Percentiles rank a stretch among this genome's conserved stretches.
These are phyloP conservation scores for Boletus rubescentipes DNA, from an alignment of 768 basidiomycete genomes.

Conservation along the genomic window DNA sequence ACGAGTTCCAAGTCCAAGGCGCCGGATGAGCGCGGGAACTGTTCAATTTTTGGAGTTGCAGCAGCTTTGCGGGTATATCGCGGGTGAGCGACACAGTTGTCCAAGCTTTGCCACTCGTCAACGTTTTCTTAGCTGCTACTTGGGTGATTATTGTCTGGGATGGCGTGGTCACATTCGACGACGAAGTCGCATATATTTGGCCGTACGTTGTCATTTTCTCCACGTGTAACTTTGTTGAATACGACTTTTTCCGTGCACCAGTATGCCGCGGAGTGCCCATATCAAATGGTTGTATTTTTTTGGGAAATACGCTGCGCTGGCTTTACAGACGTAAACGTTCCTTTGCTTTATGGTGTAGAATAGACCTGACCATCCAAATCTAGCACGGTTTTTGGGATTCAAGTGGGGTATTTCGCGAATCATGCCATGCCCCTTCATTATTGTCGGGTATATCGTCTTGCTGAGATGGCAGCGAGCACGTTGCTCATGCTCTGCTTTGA, in stretches of 20 bases:
- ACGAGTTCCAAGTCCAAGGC: not conserved
- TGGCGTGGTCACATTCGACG: slow-evolving; percentile 8
- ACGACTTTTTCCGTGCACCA: not conserved
- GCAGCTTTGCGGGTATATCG: slow-evolving; percentile 5
- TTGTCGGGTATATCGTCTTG: slow-evolving; percentile 14
- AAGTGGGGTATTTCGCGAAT: slow-evolving; percentile 2
- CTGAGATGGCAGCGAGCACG: slow-evolving; percentile 12
- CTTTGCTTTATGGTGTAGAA: not conserved
- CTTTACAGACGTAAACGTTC: slow-evolving; percentile 14
- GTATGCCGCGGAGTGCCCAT: slow-evolving; percentile 14
- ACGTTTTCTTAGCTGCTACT: slow-evolving; percentile 7
- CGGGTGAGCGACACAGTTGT: not conserved
- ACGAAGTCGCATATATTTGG: slow-evolving; percentile 26
- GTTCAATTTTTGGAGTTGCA: not conserved
- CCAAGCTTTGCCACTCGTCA: not conserved
- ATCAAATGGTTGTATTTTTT: slow-evolving; percentile 31
- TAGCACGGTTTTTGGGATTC: slow-evolving; percentile 9
- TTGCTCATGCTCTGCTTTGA: slow-evolving; percentile 20
- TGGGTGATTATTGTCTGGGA: slow-evolving; percentile 21
- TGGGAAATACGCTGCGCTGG: slow-evolving; percentile 20
- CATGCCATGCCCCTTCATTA: not conserved
- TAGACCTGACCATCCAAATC: not conserved
- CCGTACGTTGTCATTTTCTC: slow-evolving; percentile 14
- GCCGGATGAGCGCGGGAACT: not conserved
- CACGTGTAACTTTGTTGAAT: not conserved